These are phyloP conservation scores for Rhizopogon roseolus DNA, from an alignment of 768 basidiomycete species.

Conservation along the genomic window DNA sequence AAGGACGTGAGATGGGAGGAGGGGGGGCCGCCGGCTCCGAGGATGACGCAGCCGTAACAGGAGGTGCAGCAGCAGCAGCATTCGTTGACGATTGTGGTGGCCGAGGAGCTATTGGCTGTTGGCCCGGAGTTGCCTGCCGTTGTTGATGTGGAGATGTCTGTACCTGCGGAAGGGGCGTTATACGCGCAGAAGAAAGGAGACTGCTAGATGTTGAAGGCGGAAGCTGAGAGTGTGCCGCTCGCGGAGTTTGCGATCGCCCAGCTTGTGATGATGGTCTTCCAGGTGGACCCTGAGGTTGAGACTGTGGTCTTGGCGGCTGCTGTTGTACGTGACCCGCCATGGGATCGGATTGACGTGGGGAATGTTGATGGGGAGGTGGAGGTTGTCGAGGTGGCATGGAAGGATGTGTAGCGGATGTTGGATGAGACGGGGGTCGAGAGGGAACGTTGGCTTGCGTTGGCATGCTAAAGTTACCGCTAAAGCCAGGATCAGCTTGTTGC, in stretches of 20 bases:
- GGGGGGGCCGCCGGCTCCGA: conserved; percentile 29
- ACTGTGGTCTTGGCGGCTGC: conserved; percentile 51
- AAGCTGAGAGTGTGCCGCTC: conserved; percentile 30
- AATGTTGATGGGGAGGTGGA: conserved; percentile 38
- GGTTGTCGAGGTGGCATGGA: conserved; percentile 28
- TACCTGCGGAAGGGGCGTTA: conserved; percentile 31
- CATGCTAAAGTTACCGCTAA: conserved; percentile 28
- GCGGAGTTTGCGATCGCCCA: conserved; percentile 46
- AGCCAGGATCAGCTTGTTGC: conserved; percentile 32
- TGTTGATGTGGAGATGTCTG: conserved; percentile 28
- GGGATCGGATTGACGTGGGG: conserved; percentile 42
- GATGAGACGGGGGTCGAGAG: conserved; percentile 42
- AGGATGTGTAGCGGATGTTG: conserved; percentile 21
- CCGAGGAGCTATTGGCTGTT: conserved; percentile 33
- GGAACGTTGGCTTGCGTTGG: conserved; percentile 33
- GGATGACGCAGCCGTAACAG: conserved; percentile 19
- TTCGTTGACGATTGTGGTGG: conserved; percentile 24
- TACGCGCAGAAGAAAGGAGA: conserved; percentile 23
- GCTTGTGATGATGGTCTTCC: conserved; percentile 48
- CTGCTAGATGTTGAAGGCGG: conserved; percentile 21
- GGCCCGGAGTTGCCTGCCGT: conserved; percentile 29
- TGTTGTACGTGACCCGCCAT: conserved; percentile 32
- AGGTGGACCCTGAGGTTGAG: conserved; percentile 50
- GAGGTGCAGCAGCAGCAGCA: conserved; percentile 14
- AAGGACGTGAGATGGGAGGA: conserved; percentile 20